Percentiles rank a stretch among this genome's conserved stretches.
Conservation (phyloP, 371 early-diverging fungal genomes). For the Mucor indicus region DNA sequence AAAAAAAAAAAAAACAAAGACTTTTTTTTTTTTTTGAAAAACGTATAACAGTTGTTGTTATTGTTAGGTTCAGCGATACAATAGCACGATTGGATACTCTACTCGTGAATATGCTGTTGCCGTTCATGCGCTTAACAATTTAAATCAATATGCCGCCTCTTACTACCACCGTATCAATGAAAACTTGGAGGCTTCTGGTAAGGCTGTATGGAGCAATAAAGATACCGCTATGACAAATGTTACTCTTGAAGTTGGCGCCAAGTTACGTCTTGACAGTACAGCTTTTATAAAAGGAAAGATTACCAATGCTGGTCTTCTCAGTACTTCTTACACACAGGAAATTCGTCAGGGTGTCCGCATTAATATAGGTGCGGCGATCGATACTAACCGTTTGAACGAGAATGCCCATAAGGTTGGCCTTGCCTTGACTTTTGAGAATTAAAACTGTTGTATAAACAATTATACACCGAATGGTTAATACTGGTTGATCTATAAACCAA, state of each 20-base stretch:
- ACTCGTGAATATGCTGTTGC: slow-evolving; percentile 86
- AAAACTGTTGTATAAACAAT: slow-evolving; percentile 12
- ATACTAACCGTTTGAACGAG: slow-evolving; percentile 88
- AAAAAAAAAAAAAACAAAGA: background rate
- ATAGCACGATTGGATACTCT: slow-evolving; percentile 82
- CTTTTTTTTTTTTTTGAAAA: background rate
- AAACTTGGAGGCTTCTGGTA: slow-evolving; percentile 91
- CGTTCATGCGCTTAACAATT: slow-evolving; percentile 75
- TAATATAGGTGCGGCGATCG: slow-evolving; percentile 87
- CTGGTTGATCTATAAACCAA: too few species aligned
- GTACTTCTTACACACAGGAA: slow-evolving; percentile 89
- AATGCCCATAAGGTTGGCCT: slow-evolving; percentile 96
- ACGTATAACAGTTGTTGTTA: background rate
- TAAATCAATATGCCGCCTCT: slow-evolving; percentile 79
- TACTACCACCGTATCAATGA: slow-evolving; percentile 94
- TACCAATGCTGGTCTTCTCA: slow-evolving; percentile 90
- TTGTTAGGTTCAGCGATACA: slow-evolving; percentile 73
- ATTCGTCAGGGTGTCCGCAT: slow-evolving; percentile 95
- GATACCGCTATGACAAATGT: slow-evolving; percentile 65
- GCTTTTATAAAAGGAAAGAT: slow-evolving; percentile 96
- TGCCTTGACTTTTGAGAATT: slow-evolving; percentile 84
- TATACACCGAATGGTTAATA: too few species aligned
- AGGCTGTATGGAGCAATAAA: slow-evolving; percentile 88
- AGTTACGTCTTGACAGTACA: slow-evolving; percentile 84
- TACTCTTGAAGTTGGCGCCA: slow-evolving; percentile 93